These are phyloP conservation scores for Ustanciosporium gigantosporum DNA, from an alignment of 1,284 basidiomycete species.

Conservation along the genomic window DNA sequence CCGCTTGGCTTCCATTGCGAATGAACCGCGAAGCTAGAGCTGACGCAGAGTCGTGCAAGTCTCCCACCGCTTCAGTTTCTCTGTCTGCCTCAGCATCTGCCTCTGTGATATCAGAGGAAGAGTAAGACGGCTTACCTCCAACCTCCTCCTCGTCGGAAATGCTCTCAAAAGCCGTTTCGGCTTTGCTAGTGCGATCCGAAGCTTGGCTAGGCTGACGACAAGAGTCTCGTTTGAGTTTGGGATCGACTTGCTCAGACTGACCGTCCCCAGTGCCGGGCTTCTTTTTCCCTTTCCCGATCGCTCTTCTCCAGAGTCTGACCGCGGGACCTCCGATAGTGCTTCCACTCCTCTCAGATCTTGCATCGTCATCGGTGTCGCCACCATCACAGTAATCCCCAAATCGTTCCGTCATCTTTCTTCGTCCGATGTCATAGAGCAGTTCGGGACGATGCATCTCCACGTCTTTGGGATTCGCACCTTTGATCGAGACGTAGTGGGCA, in stretches of 20 bases:
- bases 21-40: too few species aligned
- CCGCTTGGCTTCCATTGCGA: not conserved
- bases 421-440: conserved; percentile 14
- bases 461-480: not conserved
- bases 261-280: conserved; percentile 1
- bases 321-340: conserved; percentile 45
- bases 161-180: conserved; percentile 21
- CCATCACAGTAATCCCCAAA: too few species aligned
- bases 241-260: not conserved
- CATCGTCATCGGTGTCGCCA: conserved; percentile 14
- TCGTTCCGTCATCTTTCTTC: too few species aligned
- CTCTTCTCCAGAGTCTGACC: conserved; percentile 40
- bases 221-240: not conserved
- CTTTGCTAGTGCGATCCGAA: conserved; percentile 26
- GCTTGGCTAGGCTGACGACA: conserved; percentile 10
- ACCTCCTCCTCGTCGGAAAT: conserved; percentile 2
- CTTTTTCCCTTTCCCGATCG: conserved; percentile 30
- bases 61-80: not conserved
- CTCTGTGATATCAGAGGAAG: too few species aligned
- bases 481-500: conserved; percentile 11
- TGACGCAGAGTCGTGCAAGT: not conserved
- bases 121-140: not conserved
- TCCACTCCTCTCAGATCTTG: conserved; percentile 33
- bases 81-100: not conserved
- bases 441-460: conserved; percentile 42